These are phyloP conservation scores for Pyracantha coccinea DNA, from an alignment of 331 rosid genomes.

Conservation along the genomic window DNA sequence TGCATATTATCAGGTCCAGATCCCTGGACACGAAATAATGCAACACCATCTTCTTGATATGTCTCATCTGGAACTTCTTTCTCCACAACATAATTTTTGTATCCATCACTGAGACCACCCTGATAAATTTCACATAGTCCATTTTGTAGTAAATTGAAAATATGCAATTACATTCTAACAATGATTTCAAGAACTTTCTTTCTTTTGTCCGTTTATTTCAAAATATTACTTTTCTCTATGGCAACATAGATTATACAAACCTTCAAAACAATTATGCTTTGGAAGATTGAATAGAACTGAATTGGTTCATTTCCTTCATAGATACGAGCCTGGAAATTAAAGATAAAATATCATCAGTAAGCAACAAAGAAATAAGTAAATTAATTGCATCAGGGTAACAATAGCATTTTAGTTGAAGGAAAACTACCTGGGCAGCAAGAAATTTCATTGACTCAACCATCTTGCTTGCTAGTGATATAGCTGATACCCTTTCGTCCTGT, in stretches of 20 bases:
- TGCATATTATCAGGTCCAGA: constrained; percentile 97
- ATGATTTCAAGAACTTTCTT: neutral
- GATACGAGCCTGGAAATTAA: constrained; percentile 63
- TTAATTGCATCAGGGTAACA: constrained; percentile 10
- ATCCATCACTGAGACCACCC: constrained; percentile 95
- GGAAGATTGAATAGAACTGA: constrained; percentile 76
- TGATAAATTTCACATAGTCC: constrained; percentile 30
- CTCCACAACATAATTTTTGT: constrained; percentile 54
- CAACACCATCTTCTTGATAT: constrained; percentile 72
- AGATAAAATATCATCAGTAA: constrained; percentile 24
- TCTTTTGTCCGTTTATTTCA: neutral
- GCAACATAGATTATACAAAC: constrained; percentile 41
- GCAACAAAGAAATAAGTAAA: constrained; percentile 8
- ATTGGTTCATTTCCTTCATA: constrained; percentile 88
- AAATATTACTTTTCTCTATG: neutral
- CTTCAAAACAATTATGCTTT: constrained; percentile 73
- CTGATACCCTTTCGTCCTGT: constrained; percentile 80
- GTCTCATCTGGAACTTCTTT: constrained; percentile 76
- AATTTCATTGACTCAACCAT: constrained; percentile 89
- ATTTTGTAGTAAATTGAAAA: constrained; percentile 15
- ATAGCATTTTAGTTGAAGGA: constrained; percentile 10
- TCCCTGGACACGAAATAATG: constrained; percentile 94
- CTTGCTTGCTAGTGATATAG: constrained; percentile 66
- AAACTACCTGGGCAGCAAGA: constrained; percentile 68
- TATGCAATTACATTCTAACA: neutral